Conservation (phyloP, 2,329 filamentous ascomycete genomes). For the Xylariaceae sp. region DNA sequence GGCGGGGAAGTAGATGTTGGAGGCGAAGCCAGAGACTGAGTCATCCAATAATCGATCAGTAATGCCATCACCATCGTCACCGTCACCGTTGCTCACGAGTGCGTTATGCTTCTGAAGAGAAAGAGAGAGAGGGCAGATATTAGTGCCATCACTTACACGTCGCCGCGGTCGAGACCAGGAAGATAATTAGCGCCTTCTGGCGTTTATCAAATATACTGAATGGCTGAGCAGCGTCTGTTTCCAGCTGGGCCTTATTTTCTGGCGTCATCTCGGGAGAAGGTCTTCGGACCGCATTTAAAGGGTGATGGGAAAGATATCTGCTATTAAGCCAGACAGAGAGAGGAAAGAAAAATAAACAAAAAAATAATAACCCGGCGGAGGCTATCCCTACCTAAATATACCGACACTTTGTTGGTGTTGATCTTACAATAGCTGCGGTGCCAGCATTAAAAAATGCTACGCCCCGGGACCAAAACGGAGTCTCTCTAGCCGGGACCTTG, state of each 20-base stretch:
- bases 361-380: neutral
- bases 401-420: neutral
- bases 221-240: constrained; percentile 27
- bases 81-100: neutral
- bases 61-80: neutral
- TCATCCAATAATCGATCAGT: neutral
- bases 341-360: neutral
- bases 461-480: neutral
- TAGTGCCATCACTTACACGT: constrained; percentile 37
- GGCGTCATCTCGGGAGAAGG: constrained; percentile 1
- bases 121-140: neutral
- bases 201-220: constrained; percentile 47
- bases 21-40: constrained; percentile 38
- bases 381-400: neutral
- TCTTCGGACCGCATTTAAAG: neutral
- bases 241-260: neutral
- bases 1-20: constrained; percentile 47
- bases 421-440: neutral
- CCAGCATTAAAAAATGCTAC: too few relatives aligned
- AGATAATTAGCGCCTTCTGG: constrained; percentile 44
- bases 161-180: constrained; percentile 44
- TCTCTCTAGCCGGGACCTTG: neutral
- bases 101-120: neutral
- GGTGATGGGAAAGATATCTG: neutral
- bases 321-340: neutral